Conservation (phyloP, 192 early-diverging fungal genomes). For the Umbelopsis isabellina region DNA sequence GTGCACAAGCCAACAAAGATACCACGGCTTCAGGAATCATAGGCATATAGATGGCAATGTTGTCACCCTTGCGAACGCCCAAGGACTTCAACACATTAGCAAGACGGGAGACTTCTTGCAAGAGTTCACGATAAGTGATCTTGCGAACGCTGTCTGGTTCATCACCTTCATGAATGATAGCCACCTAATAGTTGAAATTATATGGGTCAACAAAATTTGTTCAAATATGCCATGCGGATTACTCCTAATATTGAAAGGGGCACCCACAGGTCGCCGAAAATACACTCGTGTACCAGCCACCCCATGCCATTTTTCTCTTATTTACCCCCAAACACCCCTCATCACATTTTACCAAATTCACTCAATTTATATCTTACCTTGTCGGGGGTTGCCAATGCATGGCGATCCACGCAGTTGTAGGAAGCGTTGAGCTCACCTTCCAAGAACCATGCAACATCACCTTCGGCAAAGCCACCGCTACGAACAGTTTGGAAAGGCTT, state of each 20-base stretch:
- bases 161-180: slow-evolving; percentile 89
- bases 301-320: too few relatives aligned
- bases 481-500: slow-evolving; percentile 74
- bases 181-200: slow-evolving; percentile 47
- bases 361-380: slow-evolving; percentile 49
- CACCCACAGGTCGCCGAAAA: too few relatives aligned
- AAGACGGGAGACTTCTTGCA: slow-evolving; percentile 78
- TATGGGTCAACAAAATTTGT: too few relatives aligned
- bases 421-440: slow-evolving; percentile 90
- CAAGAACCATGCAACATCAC: slow-evolving; percentile 93
- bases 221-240: too few relatives aligned
- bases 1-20: slow-evolving; percentile 92
- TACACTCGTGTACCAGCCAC: too few relatives aligned
- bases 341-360: background rate
- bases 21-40: slow-evolving; percentile 93
- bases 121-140: slow-evolving; percentile 85
- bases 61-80: slow-evolving; percentile 90
- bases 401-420: slow-evolving; percentile 96
- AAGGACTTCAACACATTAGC: slow-evolving; percentile 84
- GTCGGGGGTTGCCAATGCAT: slow-evolving; percentile 77
- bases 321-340: too few relatives aligned
- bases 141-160: slow-evolving; percentile 77
- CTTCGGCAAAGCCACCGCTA: slow-evolving; percentile 78
- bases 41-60: slow-evolving; percentile 96
- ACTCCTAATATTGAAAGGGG: too few relatives aligned